Conservation (phyloP, 2,329 filamentous ascomycete species). For the Fusarium succisae region DNA sequence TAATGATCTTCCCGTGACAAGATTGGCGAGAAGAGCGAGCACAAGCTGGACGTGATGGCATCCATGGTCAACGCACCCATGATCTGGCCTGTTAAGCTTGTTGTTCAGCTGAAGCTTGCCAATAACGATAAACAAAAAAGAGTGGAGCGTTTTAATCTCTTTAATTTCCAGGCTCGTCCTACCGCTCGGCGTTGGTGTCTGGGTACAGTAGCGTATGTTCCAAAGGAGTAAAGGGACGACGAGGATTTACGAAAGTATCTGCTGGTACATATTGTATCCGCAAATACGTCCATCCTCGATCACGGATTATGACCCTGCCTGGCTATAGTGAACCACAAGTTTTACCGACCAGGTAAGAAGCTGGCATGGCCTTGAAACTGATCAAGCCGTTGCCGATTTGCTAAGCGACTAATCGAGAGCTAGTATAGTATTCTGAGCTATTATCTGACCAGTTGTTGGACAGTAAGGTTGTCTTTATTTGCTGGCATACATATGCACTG, state of each 20-base stretch:
- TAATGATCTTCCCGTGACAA: slow-evolving; percentile 41
- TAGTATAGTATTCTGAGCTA: not conserved
- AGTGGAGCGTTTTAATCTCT: slow-evolving; percentile 36
- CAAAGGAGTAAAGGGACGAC: slow-evolving; percentile 19
- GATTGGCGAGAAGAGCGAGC: slow-evolving; percentile 41
- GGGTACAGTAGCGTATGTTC: slow-evolving; percentile 20
- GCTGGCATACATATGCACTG: not conserved
- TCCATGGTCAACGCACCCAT: not conserved
- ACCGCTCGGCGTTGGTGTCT: slow-evolving; percentile 17
- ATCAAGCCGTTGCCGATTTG: not conserved
- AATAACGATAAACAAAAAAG: slow-evolving; percentile 23
- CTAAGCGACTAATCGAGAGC: not conserved
- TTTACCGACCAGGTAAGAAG: not conserved
- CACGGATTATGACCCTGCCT: not conserved
- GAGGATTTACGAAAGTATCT: slow-evolving; percentile 8
- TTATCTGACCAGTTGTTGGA: not conserved
- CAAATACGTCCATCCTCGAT: not conserved
- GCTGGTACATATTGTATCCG: slow-evolving; percentile 5
- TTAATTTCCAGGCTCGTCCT: slow-evolving; percentile 41
- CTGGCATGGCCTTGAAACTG: not conserved
- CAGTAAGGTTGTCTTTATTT: not conserved
- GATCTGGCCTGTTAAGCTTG: not conserved
- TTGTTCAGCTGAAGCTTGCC: slow-evolving; percentile 13
- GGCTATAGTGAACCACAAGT: slow-evolving; percentile 5
- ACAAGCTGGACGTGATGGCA: slow-evolving; percentile 19